Evolutionary conservation across 495 filamentous ascomycete species (phyloP).

Genomic region (Talaromyces nanjingensis): DNA sequence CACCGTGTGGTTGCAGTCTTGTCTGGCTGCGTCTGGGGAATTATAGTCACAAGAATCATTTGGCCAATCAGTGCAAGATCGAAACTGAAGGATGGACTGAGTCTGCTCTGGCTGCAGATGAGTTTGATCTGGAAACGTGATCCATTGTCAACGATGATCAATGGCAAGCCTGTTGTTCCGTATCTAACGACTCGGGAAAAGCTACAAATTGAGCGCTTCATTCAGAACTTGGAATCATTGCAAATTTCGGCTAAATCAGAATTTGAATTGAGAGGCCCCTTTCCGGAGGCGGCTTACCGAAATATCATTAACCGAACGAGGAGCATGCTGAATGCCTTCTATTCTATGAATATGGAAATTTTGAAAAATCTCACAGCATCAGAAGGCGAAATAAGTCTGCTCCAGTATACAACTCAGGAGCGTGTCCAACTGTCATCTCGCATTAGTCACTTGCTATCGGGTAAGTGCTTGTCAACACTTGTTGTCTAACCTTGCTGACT

Average conservation of each 20-base stretch:
- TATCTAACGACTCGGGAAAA: constrained; percentile 85
- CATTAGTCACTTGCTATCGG: constrained; percentile 88
- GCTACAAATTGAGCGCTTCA: constrained; percentile 54
- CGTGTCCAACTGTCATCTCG: constrained; percentile 70
- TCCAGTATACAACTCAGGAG: constrained; percentile 75
- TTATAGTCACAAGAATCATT: constrained; percentile 80
- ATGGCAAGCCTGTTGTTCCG: constrained; percentile 41
- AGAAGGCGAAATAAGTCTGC: constrained; percentile 69
- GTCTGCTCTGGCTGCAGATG: constrained; percentile 85
- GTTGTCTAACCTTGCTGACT: neutral
- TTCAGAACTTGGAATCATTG: constrained; percentile 62
- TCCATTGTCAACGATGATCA: constrained; percentile 68
- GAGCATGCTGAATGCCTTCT: constrained; percentile 82
- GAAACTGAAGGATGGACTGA: constrained; percentile 81
- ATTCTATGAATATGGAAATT: constrained; percentile 91
- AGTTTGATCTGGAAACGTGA: constrained; percentile 95
- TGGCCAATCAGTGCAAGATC: constrained; percentile 87
- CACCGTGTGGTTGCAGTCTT: constrained; percentile 87
- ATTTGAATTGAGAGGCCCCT: constrained; percentile 78
- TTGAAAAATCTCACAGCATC: constrained; percentile 69
- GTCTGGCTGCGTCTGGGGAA: constrained; percentile 82
- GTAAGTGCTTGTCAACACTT: constrained; percentile 27
- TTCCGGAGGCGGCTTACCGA: constrained; percentile 61
- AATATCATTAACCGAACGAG: constrained; percentile 72
- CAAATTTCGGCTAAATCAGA: constrained; percentile 69